Conservation (phyloP, 805 yeast species). For the Sugiyamaella chiloensis region DNA sequence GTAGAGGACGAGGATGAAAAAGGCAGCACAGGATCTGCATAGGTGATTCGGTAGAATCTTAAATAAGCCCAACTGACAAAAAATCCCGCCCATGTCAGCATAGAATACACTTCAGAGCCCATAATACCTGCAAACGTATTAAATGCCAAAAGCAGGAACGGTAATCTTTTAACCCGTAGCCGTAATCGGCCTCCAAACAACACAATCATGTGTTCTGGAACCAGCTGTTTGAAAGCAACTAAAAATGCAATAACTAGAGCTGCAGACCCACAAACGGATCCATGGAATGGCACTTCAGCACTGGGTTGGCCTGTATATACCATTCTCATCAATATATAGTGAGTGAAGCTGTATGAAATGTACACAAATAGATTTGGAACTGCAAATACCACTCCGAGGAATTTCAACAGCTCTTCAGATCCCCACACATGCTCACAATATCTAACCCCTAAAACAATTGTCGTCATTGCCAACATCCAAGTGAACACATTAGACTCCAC, state of each 20-base stretch:
- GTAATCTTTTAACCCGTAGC: conserved; percentile 41
- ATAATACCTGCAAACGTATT: conserved; percentile 29
- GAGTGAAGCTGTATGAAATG: conserved; percentile 31
- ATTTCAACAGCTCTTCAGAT: conserved; percentile 47
- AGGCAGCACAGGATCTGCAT: conserved; percentile 56
- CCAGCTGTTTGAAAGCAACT: conserved; percentile 63
- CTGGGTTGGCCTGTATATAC: conserved; percentile 13
- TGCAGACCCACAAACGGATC: conserved; percentile 51
- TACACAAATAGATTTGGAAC: conserved; percentile 39
- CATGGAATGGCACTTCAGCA: conserved; percentile 32
- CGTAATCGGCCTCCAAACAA: conserved; percentile 47
- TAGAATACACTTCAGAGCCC: conserved; percentile 23
- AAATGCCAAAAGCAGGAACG: conserved; percentile 38
- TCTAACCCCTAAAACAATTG: conserved; percentile 52
- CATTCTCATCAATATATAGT: conserved; percentile 13
- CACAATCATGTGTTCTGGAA: conserved; percentile 57
- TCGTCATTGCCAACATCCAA: conserved; percentile 37
- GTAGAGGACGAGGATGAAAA: conserved; percentile 21
- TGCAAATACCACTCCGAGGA: conserved; percentile 39
- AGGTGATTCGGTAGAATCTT: conserved; percentile 66
- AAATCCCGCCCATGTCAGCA: conserved; percentile 44
- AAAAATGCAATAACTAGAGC: conserved; percentile 56
- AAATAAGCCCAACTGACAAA: conserved; percentile 71
- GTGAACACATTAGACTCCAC: conserved; percentile 45
- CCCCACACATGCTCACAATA: conserved; percentile 70